Percentiles rank a stretch among this genome's conserved stretches.
Evolutionary conservation across 176 grass and related monocot species (phyloP).

Genomic region (Musa acuminata): DNA sequence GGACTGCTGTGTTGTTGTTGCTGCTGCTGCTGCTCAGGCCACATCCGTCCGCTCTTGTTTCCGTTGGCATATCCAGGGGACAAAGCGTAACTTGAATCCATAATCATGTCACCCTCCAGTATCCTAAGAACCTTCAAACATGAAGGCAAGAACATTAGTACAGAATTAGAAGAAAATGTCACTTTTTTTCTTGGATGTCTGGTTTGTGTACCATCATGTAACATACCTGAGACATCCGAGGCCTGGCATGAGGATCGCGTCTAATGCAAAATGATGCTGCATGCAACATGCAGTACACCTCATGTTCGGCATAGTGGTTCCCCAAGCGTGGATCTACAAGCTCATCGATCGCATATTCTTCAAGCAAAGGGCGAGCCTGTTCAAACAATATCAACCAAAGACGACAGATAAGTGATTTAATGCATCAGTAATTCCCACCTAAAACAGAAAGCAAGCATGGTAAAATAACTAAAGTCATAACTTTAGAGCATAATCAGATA

Average conservation of each 20-base stretch:
- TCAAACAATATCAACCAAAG: neutral
- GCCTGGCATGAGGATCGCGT: constrained; percentile 86
- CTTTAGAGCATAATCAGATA: neutral
- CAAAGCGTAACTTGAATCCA: constrained; percentile 49
- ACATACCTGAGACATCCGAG: constrained; percentile 84
- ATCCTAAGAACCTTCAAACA: constrained; percentile 65
- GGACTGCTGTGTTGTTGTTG: constrained; percentile 35
- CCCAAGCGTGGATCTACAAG: constrained; percentile 5
- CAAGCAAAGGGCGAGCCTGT: constrained; percentile 10
- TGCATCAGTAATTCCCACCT: neutral
- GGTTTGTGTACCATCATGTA: neutral
- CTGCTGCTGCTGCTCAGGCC: constrained; percentile 37
- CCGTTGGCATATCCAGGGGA: constrained; percentile 53
- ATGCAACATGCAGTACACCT: constrained; percentile 88
- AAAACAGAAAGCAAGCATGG: neutral
- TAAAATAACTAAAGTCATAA: neutral
- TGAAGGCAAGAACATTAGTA: neutral
- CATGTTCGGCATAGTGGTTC: constrained; percentile 51
- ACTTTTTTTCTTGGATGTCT: neutral
- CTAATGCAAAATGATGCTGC: constrained; percentile 83
- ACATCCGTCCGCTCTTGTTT: constrained; percentile 61
- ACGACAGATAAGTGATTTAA: neutral
- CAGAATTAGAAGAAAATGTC: neutral
- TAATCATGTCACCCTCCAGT: constrained; percentile 83
- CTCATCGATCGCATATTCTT: constrained; percentile 6